phyloP scores from a whole-genome alignment of 768 basidiomycete species.

The Rhizopogon roseolus region DNA sequence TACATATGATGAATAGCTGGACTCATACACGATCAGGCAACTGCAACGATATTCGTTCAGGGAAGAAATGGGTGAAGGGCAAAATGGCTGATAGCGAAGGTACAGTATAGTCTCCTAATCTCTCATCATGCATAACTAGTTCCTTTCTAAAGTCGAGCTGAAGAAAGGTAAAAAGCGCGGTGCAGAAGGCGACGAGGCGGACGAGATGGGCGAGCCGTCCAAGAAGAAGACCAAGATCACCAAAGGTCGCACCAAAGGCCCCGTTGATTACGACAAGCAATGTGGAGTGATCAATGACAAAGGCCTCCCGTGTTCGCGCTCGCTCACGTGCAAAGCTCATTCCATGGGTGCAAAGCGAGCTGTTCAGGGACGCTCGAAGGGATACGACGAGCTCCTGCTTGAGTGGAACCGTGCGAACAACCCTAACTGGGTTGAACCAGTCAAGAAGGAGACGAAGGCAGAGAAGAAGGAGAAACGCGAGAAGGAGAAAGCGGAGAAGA shows the following conservation, averaged over 20 bases:
- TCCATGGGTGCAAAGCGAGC: slow-evolving; percentile 95
- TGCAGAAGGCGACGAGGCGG: slow-evolving; percentile 63
- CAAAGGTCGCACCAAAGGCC: slow-evolving; percentile 78
- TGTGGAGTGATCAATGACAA: slow-evolving; percentile 99
- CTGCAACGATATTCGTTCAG: slow-evolving; percentile 55
- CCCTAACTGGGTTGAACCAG: slow-evolving; percentile 84
- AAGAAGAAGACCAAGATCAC: slow-evolving; percentile 82
- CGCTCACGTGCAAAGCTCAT: slow-evolving; percentile 96
- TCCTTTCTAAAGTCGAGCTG: slow-evolving; percentile 23
- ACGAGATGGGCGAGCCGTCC: slow-evolving; percentile 59
- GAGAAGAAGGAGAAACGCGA: slow-evolving; percentile 86
- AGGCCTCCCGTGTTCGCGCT: slow-evolving; percentile 85
- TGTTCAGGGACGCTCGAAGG: slow-evolving; percentile 78
- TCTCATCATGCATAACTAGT: slow-evolving; percentile 3
- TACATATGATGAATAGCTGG: slow-evolving; percentile 1
- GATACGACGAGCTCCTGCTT: slow-evolving; percentile 81
- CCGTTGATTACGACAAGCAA: slow-evolving; percentile 86
- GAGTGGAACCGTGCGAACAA: slow-evolving; percentile 91
- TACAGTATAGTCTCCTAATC: slow-evolving; percentile 13
- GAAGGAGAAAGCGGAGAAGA: slow-evolving; percentile 79
- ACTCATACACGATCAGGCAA: slow-evolving; percentile 36
- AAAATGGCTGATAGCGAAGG: slow-evolving; percentile 47
- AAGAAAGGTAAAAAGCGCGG: slow-evolving; percentile 78
- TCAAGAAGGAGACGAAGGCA: slow-evolving; percentile 80
- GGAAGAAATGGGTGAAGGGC: slow-evolving; percentile 52